Conservation (phyloP, 495 filamentous ascomycete species). For the Poronia punctata region DNA sequence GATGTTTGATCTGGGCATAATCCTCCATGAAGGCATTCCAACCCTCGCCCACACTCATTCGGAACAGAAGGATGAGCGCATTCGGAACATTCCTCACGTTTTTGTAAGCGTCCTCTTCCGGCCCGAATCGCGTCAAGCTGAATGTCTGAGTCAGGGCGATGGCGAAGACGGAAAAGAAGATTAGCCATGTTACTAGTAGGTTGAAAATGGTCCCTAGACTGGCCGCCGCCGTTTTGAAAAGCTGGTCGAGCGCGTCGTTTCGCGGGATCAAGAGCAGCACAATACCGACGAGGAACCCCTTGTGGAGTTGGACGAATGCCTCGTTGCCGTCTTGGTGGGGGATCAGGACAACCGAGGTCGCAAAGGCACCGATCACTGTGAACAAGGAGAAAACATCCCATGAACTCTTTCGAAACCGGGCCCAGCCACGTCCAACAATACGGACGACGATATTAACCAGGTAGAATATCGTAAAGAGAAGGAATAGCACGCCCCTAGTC, state of each 20-base stretch:
- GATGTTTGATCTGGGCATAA: conserved; percentile 69
- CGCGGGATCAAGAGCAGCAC: conserved; percentile 88
- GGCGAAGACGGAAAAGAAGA: conserved; percentile 91
- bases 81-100: conserved; percentile 94
- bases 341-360: conserved; percentile 64
- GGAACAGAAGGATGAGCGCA: conserved; percentile 87
- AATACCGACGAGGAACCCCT: conserved; percentile 87
- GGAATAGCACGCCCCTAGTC: conserved; percentile 68
- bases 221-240: conserved; percentile 99
- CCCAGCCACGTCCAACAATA: conserved; percentile 85
- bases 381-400: conserved; percentile 92
- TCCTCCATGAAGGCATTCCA: conserved; percentile 99
- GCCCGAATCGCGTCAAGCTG: conserved; percentile 83
- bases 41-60: conserved; percentile 85
- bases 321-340: conserved; percentile 42
- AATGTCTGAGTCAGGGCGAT: conserved; percentile 97
- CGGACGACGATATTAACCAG: conserved; percentile 78
- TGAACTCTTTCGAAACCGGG: conserved; percentile 82
- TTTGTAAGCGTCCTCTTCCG: conserved; percentile 66
- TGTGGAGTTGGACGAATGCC: conserved; percentile 73
- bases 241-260: conserved; percentile 95
- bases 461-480: conserved; percentile 80
- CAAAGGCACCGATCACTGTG: conserved; percentile 74
- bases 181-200: conserved; percentile 91
- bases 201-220: conserved; percentile 87